Evolutionary conservation across 164 flowering plant genomes (phyloP), one percentile per base, ranked within the genome.

Genomic region (Buxus sempervirens): DNA sequence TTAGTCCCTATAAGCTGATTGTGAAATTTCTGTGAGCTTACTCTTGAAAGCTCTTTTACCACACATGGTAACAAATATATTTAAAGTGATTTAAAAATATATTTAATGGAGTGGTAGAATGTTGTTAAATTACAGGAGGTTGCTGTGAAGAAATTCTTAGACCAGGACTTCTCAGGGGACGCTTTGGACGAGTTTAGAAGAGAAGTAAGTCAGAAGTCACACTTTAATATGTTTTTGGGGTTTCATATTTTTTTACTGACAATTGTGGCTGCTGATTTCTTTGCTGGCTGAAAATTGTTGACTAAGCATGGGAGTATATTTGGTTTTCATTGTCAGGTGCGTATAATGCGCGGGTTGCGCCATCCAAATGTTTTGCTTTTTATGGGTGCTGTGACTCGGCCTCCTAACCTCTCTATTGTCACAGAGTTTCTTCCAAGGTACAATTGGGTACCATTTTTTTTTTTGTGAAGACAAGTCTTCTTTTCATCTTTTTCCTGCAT

Each of bases 301-400:
- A 59, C 22, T 36, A 66, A 58, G 62, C 19, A 14, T 22, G 7
- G 7, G 21, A n/a, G 23, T 22, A 15, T 20, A 32, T 42, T 71
- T 18, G 49, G 57, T 28, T 36, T 21, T 24, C 25, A 55, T 14
- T 68, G 24, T n/a, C 83, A 93, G 97, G 97, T 96, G 61, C 85
- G 91, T 27, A 93, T 96, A 72, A 96, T 96, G 99, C 96, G 86
- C 41, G 78, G 92, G 72, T 77, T 96, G 80, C 96, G 98, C 6
- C 98, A 93, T 91, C 99, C 98, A 80, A 96, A 93, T 84, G 89
- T 96, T 60, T 97, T 96, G 63, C 89, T 84, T 74, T 96, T 96
- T 62, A 82, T 96, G 89, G 99, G 99, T 74, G 99, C 99, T 75
- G 97, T 96, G 38, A 96, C 99, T 64, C 95, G 98, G 45, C 97